Base-by-base conservation (phyloP, 1,284 basidiomycete genomes). In the Stygiomarasmius scandens region DNA sequence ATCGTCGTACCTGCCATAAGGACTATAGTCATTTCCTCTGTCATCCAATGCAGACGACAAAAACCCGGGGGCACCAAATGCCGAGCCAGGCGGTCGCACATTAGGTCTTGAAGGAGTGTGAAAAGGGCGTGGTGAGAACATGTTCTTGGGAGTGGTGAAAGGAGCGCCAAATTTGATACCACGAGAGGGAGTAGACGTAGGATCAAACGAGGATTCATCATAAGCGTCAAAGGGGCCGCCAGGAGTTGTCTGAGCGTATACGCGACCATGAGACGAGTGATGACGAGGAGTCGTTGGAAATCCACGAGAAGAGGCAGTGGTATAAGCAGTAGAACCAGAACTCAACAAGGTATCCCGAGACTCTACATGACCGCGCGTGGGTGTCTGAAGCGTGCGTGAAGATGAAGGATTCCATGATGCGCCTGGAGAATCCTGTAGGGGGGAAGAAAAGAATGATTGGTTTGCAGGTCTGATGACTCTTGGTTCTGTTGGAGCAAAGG, bases 111-210 rank as follows among this genome's bases (percentile, higher is more conserved):
- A 77, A 29, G 84, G 85, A 9, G 84, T 86, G 43, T 82, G 79
- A 12, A 87, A 87, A 16, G 86, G 87, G 29, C 79, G 55, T 25
- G 55, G 38, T 3, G 55, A 52, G 48, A 49, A 49, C 16, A 46
- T 20, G 16, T 24, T 47, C 19, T 52, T 52, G 24, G 50, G 50
- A 43, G 55, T 49, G 25, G 55, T 75, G 60, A 86, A 85, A 3
- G 72, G 64, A 3, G 78, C 71, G 5, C 72, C 74, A 25, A 89
- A 82, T 63, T 74, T 81, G 62, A 88, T 83, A 3, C 88, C 87
- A 50, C 88, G 76, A 20, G 88, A 89, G 1, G 88, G 88, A 4
- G 88, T 90, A 20, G 87, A 87, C 19, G 84, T 84, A 8, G 88
- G 88, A 69, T 90, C 89, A 64, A 89, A 90, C 2, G 85, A 80